Conservation (phyloP, 2,329 filamentous ascomycete genomes). For the Trichoderma sp. region DNA sequence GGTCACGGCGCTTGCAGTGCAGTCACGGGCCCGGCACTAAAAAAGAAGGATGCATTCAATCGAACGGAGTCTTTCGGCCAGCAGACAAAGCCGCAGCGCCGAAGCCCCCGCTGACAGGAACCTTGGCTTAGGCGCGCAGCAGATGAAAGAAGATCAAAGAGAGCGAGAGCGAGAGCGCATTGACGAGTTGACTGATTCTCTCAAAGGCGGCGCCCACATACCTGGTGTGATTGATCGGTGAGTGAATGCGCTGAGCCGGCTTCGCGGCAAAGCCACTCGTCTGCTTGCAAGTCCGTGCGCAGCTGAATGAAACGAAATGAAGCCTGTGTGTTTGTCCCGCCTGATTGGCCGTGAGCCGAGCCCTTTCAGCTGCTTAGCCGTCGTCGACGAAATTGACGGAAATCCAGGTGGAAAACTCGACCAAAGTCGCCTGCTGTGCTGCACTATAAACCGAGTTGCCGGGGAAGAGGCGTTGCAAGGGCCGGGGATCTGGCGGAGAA, state of each 20-base stretch:
- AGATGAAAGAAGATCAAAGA: neutral
- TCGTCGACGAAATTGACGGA: neutral
- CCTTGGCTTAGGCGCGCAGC: neutral
- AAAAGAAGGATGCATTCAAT: neutral
- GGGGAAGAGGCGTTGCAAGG: neutral
- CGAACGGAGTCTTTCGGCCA: slow-evolving; percentile 11
- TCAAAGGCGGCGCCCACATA: no score
- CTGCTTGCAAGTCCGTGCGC: neutral
- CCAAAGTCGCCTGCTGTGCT: neutral
- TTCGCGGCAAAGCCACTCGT: neutral
- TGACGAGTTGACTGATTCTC: no score
- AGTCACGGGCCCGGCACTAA: neutral
- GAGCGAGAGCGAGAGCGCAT: no score
- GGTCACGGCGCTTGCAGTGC: slow-evolving; percentile 13
- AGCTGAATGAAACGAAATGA: neutral
- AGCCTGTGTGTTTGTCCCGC: neutral
- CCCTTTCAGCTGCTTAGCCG: neutral
- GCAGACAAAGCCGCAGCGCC: neutral
- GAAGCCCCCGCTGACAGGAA: neutral
- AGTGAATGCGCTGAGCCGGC: neutral
- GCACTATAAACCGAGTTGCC: neutral
- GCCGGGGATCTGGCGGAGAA: neutral
- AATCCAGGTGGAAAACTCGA: neutral
- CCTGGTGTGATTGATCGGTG: neutral
- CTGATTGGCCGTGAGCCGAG: neutral